Evolutionary conservation across 169 alveolate genomes (phyloP).

Genomic region (Cryptosporidium bovis): DNA sequence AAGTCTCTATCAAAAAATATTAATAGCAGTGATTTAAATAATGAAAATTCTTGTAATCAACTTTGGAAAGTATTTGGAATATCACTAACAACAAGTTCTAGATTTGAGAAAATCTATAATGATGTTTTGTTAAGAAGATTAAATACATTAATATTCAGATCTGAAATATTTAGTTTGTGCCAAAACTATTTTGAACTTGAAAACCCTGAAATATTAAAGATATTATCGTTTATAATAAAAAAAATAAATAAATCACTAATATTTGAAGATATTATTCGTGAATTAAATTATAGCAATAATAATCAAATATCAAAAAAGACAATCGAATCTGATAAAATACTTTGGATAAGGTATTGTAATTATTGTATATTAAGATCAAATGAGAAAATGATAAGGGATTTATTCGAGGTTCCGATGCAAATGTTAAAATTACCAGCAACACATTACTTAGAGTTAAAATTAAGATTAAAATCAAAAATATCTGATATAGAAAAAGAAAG

Average conservation of each 20-base stretch:
- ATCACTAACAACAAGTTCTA: constrained; percentile 57
- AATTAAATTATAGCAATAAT: not conserved
- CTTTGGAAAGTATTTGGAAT: constrained; percentile 60
- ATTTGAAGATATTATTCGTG: not conserved
- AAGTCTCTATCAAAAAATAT: no score
- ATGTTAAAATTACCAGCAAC: constrained; percentile 71
- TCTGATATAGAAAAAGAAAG: constrained; percentile 32
- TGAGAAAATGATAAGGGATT: constrained; percentile 33
- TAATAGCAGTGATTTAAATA: no score
- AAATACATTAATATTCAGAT: constrained; percentile 29
- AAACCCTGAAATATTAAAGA: constrained; percentile 20
- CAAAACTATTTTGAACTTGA: constrained; percentile 34
- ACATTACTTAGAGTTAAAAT: constrained; percentile 43
- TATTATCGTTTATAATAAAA: constrained; percentile 9
- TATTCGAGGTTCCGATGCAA: constrained; percentile 68
- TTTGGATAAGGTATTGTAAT: constrained; percentile 66
- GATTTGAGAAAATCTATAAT: constrained; percentile 38
- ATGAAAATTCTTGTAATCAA: not conserved
- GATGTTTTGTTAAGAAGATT: constrained; percentile 29
- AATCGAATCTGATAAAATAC: constrained; percentile 20
- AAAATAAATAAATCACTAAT: constrained; percentile 11
- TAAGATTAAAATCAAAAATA: constrained; percentile 20
- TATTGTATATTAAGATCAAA: constrained; percentile 56
- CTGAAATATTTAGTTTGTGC: constrained; percentile 17
- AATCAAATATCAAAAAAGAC: not conserved